phyloP scores from a whole-genome alignment of 495 filamentous ascomycete genomes.

The Physcia stellaris region DNA sequence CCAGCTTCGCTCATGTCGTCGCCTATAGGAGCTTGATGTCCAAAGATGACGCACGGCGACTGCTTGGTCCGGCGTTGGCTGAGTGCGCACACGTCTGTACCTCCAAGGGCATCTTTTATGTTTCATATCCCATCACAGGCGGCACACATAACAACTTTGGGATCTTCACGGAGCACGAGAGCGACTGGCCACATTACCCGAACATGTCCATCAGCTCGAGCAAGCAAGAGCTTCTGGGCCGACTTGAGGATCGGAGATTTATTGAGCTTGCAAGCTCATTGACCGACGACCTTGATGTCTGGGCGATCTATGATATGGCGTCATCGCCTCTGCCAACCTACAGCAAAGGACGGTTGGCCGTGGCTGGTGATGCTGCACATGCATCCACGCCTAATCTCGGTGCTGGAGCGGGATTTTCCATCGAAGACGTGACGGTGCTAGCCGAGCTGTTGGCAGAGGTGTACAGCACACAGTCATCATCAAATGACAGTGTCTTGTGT shows the following conservation, averaged over 20 bases:
- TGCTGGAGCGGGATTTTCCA: conserved; percentile 38
- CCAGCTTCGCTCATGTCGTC: conserved; percentile 36
- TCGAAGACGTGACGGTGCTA: conserved; percentile 39
- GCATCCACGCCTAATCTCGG: conserved; percentile 34
- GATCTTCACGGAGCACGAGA: conserved; percentile 26
- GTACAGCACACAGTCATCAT: conserved; percentile 6
- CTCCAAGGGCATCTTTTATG: conserved; percentile 29
- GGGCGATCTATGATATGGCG: conserved; percentile 40
- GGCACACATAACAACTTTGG: conserved; percentile 32
- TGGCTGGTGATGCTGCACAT: conserved; percentile 38
- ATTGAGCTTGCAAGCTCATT: conserved; percentile 29
- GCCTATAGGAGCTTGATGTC: conserved; percentile 41
- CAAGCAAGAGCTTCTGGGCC: conserved; percentile 15
- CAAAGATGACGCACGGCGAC: conserved; percentile 27
- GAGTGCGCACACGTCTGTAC: conserved; percentile 31
- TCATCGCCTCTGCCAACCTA: conserved; percentile 30
- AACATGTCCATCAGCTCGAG: conserved; percentile 15
- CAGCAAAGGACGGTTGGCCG: conserved; percentile 22
- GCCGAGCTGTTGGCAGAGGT: conserved; percentile 23
- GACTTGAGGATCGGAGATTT: conserved; percentile 25
- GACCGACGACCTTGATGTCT: conserved; percentile 33
- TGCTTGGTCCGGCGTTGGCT: conserved; percentile 26
- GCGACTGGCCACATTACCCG: conserved; percentile 25
- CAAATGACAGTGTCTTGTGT: background rate
- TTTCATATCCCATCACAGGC: conserved; percentile 30